Percentiles rank a stretch among this genome's conserved stretches.
Evolutionary conservation across 2,329 filamentous ascomycete genomes (phyloP).

Genomic region (Curvularia sp.): DNA sequence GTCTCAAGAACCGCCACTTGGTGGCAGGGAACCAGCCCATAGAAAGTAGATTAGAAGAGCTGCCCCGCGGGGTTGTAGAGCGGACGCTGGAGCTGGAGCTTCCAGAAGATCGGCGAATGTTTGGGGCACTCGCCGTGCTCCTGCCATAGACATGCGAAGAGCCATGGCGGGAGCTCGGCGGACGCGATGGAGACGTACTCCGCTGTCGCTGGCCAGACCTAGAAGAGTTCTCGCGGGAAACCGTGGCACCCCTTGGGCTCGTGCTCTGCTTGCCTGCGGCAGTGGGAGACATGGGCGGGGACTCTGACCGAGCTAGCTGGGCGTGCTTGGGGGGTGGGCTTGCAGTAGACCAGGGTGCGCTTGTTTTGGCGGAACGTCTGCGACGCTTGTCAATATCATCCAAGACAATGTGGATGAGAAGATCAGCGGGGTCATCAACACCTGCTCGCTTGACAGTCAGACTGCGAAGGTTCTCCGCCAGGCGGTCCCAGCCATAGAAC

Average conservation of each 20-base stretch:
- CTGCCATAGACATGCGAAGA: slow-evolving; percentile 70
- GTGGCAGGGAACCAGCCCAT: slow-evolving; percentile 77
- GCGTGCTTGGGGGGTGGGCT: slow-evolving; percentile 70
- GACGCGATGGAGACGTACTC: slow-evolving; percentile 83
- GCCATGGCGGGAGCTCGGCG: slow-evolving; percentile 75
- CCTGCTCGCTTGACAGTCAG: slow-evolving; percentile 86
- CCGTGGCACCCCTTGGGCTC: slow-evolving; percentile 57
- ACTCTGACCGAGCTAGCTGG: slow-evolving; percentile 73
- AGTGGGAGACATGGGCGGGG: slow-evolving; percentile 57
- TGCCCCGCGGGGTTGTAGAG: slow-evolving; percentile 65
- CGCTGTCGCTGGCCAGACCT: slow-evolving; percentile 60
- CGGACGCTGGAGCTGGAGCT: slow-evolving; percentile 83
- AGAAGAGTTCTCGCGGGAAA: slow-evolving; percentile 66
- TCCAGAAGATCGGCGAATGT: slow-evolving; percentile 86
- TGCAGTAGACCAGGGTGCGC: slow-evolving; percentile 70
- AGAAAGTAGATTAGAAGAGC: slow-evolving; percentile 77
- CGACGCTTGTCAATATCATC: slow-evolving; percentile 96
- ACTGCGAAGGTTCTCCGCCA: slow-evolving; percentile 90
- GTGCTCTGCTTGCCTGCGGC: slow-evolving; percentile 55
- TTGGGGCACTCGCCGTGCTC: slow-evolving; percentile 60
- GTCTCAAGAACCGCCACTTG: slow-evolving; percentile 94
- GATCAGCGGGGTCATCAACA: slow-evolving; percentile 87
- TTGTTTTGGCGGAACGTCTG: slow-evolving; percentile 83
- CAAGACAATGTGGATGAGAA: slow-evolving; percentile 90
- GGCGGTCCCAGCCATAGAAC: slow-evolving; percentile 94